Base-by-base conservation (phyloP, 805 yeast species). In the Saturnispora gosingensis region DNA sequence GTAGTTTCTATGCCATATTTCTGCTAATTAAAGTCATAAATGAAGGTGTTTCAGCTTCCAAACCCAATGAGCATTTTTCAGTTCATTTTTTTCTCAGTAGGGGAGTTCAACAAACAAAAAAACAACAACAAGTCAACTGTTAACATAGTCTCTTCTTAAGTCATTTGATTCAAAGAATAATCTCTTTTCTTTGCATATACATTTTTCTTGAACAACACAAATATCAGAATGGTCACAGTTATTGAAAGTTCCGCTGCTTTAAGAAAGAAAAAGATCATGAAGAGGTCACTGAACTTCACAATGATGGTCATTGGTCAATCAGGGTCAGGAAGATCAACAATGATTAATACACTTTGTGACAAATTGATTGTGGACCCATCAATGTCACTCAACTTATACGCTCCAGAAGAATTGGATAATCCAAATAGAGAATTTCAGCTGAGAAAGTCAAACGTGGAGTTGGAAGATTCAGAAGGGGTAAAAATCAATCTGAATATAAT, bases 251-350 rank as follows among this genome's bases (percentile, higher is more conserved):
- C 81, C 11, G 76, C 80, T 25, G 79, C 79, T 11, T 66, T 61
- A 47, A 77, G 88, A 65, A 86, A 86, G 71, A 80, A 86, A 65
- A 87, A 87, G 72, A 84, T 82, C 47, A 72, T 86, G 67, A 88
- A 87, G 68, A 85, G 87, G 68, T 85, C 89, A 34, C 81, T 87
- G 71, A 87, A 86, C 62, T 88, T 89, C 73, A 84, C 95, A 22
- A 66, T 86, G 53, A 83, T 89, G 91, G 82, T 87, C 38, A 83
- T 88, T 51, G 97, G 97, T 43, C 85, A 86, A 63, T 80, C 83
- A 45, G 97, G 97, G 2, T 72, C 82, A 45, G 97, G 97, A 16
- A 78, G 96, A 65, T 85, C 96, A n/a, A 89, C 96, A 5, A 84
- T 89, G 61, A 87, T 90, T 65, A 89, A 90, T 71, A 85, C 95